A percentile compares a stretch with the other conserved stretches of the same genome.
phyloP scores from a whole-genome alignment of 768 basidiomycete species.

The Amanita pseudoporphyria region DNA sequence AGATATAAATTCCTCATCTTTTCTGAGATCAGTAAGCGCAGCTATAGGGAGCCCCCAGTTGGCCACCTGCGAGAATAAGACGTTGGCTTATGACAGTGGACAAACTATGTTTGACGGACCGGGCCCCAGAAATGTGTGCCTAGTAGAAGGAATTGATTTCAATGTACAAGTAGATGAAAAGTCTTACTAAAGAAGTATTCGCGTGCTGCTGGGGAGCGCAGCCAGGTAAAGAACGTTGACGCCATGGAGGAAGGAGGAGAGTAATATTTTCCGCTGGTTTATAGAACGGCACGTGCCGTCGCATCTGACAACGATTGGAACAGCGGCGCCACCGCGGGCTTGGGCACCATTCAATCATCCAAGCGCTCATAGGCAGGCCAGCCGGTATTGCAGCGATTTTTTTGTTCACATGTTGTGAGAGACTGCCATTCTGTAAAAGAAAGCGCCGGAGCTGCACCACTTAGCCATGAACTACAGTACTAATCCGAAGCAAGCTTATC shows the following conservation, averaged over 20 bases:
- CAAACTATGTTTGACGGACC: slow-evolving; percentile 38
- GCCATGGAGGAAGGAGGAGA: slow-evolving; percentile 43
- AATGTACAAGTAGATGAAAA: slow-evolving; percentile 2
- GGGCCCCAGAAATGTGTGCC: slow-evolving; percentile 99
- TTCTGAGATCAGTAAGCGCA: slow-evolving; percentile 81
- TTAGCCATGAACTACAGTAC: background rate
- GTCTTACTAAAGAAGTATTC: slow-evolving; percentile 92
- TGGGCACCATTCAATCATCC: no score
- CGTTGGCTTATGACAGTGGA: slow-evolving; percentile 1
- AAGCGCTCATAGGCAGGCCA: no score
- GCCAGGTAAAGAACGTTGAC: slow-evolving; percentile 81
- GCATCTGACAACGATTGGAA: no score
- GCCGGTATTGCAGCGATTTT: no score
- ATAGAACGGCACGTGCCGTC: slow-evolving; percentile 2
- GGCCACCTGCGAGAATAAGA: slow-evolving; percentile 53
- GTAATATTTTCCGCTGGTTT: no score
- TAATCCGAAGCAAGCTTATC: slow-evolving; percentile 26
- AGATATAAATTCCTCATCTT: slow-evolving; percentile 95
- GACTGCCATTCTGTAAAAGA: background rate
- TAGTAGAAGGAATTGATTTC: slow-evolving; percentile 21
- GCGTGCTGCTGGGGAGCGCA: slow-evolving; percentile 83
- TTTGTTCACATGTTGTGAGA: no score
- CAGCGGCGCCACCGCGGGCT: no score
- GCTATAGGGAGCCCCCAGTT: slow-evolving; percentile 98
- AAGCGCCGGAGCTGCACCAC: background rate